Conservation (phyloP, 768 basidiomycete genomes). For the Dioszegia aurantiaca region DNA sequence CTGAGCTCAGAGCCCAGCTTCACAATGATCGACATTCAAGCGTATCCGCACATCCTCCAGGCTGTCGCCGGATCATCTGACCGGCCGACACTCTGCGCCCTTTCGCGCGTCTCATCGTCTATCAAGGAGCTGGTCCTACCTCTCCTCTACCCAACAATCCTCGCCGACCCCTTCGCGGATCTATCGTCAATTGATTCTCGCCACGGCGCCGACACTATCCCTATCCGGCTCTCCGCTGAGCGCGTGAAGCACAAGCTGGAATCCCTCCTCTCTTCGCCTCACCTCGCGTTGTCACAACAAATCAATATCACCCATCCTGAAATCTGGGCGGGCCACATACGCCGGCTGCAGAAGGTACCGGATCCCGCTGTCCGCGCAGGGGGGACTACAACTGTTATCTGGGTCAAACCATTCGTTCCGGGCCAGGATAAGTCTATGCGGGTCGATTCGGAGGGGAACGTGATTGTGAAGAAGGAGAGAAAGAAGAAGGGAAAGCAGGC, state of each 20-base stretch:
- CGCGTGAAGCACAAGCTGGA: neutral
- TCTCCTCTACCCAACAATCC: neutral
- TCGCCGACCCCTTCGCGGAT: neutral
- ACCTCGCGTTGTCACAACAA: neutral
- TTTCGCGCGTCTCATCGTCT: neutral
- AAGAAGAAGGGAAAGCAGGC: neutral
- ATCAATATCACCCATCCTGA: neutral
- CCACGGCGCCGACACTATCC: too few species aligned
- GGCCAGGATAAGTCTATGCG: neutral
- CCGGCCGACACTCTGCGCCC: neutral
- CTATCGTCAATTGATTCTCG: too few species aligned
- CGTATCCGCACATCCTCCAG: constrained; percentile 1
- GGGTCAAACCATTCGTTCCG: neutral
- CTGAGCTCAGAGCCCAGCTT: neutral
- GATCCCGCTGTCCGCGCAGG: neutral
- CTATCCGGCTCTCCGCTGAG: neutral
- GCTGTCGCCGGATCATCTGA: neutral
- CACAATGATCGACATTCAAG: neutral
- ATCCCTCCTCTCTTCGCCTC: neutral
- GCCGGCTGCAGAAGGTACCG: neutral
- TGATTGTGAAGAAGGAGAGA: neutral
- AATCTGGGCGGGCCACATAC: neutral
- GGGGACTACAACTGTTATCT: neutral
- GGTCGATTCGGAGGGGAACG: neutral
- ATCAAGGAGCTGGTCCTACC: neutral